Conservation (phyloP, 306 rosid genomes). For the Leucaena leucocephala region DNA sequence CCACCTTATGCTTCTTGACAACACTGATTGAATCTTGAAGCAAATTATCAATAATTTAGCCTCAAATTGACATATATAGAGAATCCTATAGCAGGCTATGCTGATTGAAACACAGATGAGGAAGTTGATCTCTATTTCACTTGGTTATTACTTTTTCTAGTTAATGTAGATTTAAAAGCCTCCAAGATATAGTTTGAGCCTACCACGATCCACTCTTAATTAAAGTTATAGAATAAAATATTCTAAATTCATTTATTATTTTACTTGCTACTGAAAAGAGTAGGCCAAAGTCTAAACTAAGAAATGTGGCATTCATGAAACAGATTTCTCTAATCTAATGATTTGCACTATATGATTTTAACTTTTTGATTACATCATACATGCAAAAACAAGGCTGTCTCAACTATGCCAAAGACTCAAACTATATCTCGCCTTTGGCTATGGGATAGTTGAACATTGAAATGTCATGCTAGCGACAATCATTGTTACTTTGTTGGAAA, state of each 20-base stretch:
- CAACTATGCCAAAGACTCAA: slow-evolving; percentile 18
- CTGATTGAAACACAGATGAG: slow-evolving; percentile 3
- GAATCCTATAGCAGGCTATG: background rate
- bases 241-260: background rate
- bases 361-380: slow-evolving; percentile 7
- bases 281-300: background rate
- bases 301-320: background rate
- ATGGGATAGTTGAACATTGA: slow-evolving; percentile 6
- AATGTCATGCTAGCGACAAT: slow-evolving; percentile 1
- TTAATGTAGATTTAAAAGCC: background rate
- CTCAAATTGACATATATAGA: background rate
- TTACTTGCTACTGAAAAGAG: background rate
- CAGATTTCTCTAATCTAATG: background rate
- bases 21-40: background rate
- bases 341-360: background rate
- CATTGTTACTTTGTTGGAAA: background rate
- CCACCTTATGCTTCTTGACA: background rate
- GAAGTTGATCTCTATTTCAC: background rate
- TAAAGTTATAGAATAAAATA: background rate
- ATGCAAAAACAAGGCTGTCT: slow-evolving; percentile 2
- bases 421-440: background rate
- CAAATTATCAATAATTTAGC: background rate
- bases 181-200: background rate
- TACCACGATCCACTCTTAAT: background rate
- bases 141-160: background rate